Evolutionary conservation across 169 alveolate species (phyloP).

Genomic region (Toxoplasma gondii): DNA sequence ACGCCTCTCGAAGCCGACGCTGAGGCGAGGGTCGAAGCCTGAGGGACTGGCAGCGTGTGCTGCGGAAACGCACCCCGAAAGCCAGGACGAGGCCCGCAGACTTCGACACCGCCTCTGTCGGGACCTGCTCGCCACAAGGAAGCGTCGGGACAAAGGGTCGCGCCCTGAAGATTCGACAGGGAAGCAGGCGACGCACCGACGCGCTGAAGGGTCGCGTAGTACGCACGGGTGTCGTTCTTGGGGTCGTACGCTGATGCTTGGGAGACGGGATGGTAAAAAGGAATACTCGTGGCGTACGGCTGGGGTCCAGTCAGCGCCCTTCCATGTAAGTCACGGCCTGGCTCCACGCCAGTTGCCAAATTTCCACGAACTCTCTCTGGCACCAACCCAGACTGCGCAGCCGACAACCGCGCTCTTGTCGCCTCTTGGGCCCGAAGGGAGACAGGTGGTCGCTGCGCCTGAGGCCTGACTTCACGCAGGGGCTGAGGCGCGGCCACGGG

Average conservation of each 20-base stretch:
- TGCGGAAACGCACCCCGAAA: neutral
- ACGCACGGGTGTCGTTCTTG: neutral
- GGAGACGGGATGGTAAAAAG: neutral
- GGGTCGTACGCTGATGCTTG: neutral
- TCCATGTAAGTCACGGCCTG: neutral
- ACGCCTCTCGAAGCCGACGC: neutral
- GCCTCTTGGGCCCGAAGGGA: neutral
- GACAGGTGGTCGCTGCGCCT: neutral
- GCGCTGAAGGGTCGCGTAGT: neutral
- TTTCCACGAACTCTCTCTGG: neutral
- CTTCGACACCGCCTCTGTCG: no score
- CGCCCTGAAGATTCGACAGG: no score
- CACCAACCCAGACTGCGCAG: neutral
- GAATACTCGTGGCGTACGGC: neutral
- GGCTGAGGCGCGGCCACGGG: neutral
- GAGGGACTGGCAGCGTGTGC: neutral
- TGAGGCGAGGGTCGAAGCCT: neutral
- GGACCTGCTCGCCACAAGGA: no score
- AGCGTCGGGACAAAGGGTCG: no score
- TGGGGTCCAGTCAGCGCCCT: neutral
- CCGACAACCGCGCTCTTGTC: neutral
- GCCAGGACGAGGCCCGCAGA: neutral
- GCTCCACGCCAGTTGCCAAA: neutral
- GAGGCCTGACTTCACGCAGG: neutral
- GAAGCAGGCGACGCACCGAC: neutral